Conservation (phyloP, 148 eudicot species). For the Vaccinium vitisidaea region DNA sequence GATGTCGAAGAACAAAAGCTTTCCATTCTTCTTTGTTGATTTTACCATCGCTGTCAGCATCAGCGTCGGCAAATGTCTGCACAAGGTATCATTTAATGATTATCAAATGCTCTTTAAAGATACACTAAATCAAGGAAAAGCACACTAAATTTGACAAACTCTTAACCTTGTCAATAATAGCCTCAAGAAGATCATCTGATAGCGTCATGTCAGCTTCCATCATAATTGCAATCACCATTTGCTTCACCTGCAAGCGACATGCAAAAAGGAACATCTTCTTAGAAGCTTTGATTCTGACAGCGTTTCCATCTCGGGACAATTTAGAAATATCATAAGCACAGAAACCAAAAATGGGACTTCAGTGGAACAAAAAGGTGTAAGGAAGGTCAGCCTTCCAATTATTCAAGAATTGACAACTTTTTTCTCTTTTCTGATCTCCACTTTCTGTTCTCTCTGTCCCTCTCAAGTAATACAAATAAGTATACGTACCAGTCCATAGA, state of each 20-base stretch:
- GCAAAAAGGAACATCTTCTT: not conserved
- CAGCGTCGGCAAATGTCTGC: slow-evolving; percentile 92
- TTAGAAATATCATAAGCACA: not conserved
- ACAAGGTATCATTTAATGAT: not conserved
- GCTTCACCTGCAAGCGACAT: slow-evolving; percentile 61
- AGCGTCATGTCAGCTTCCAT: slow-evolving; percentile 68
- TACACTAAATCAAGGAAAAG: not conserved
- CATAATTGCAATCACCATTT: slow-evolving; percentile 84
- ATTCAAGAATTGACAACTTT: not conserved
- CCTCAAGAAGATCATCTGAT: slow-evolving; percentile 76
- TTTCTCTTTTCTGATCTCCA: not conserved
- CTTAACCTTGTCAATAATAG: slow-evolving; percentile 73
- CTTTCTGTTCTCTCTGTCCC: not conserved
- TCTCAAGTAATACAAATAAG: not conserved
- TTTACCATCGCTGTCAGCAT: slow-evolving; percentile 76
- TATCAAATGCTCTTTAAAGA: not conserved
- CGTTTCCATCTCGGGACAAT: not conserved
- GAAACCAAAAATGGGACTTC: not conserved
- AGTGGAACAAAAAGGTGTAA: not conserved
- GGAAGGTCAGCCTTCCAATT: not conserved
- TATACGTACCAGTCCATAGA: not conserved
- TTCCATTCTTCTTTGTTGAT: slow-evolving; percentile 82
- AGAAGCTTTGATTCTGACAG: not conserved
- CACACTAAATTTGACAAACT: not conserved
- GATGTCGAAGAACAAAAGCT: slow-evolving; percentile 56